Evolutionary conservation across 2,329 filamentous ascomycete species (phyloP).

Genomic region (Zopfia rhizophila): DNA sequence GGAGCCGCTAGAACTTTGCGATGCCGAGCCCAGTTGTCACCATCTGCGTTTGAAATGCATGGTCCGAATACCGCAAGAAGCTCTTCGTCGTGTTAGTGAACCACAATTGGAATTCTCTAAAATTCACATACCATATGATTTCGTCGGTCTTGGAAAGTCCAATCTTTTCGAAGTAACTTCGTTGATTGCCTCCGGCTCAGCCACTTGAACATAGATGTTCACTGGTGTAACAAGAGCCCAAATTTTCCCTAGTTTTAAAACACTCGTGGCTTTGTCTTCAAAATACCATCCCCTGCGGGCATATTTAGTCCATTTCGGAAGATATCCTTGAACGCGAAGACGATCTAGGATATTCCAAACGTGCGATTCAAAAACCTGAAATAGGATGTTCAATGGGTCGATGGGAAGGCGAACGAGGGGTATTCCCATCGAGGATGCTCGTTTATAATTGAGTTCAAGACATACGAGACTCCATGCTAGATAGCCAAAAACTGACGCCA

Average conservation of each 20-base stretch:
- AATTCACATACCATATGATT: constrained; percentile 25
- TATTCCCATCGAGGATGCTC: constrained; percentile 18
- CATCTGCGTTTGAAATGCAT: constrained; percentile 22
- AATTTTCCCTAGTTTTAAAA: constrained; percentile 2
- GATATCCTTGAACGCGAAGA: constrained; percentile 6
- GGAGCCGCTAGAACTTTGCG: constrained; percentile 51
- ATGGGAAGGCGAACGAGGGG: constrained; percentile 22
- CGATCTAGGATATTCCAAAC: constrained; percentile 16
- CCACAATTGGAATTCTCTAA: too few species aligned
- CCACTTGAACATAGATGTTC: constrained; percentile 22
- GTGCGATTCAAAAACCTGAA: constrained; percentile 20
- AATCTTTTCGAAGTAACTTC: constrained; percentile 18
- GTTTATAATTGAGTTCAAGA: constrained; percentile 18
- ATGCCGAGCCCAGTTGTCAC: constrained; percentile 56
- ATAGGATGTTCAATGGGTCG: constrained; percentile 21
- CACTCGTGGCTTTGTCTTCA: constrained; percentile 8
- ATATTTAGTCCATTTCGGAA: constrained; percentile 1
- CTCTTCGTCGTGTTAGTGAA: constrained; percentile 3
- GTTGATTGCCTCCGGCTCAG: constrained; percentile 24
- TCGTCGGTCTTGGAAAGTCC: constrained; percentile 23
- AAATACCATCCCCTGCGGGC: constrained; percentile 16
- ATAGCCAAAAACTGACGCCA: constrained; percentile 7
- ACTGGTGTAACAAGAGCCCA: constrained; percentile 16
- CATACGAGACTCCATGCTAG: constrained; percentile 17
- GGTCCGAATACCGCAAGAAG: constrained; percentile 1